Conservation (phyloP, 257 asterid genomes). For the Plantago ovata region DNA sequence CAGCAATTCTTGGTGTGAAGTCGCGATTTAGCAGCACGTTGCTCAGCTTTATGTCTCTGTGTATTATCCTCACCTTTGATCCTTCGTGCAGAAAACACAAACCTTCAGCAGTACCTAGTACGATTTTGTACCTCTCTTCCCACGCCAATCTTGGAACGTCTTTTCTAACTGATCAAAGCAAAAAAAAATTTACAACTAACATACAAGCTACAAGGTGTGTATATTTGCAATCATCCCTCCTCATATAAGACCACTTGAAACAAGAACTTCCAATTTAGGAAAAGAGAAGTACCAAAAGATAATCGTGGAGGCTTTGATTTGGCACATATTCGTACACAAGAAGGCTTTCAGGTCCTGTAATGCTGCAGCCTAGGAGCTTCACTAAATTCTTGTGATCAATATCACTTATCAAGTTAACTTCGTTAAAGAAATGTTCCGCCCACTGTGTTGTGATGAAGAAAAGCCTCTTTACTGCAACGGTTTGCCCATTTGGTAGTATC, state of each 20-base stretch:
- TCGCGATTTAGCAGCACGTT: conserved; percentile 55
- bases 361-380: conserved; percentile 75
- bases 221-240: not conserved
- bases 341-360: conserved; percentile 81
- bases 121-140: conserved; percentile 46
- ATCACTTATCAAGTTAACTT: conserved; percentile 69
- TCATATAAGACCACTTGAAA: not conserved
- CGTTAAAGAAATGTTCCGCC: conserved; percentile 82
- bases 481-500: conserved; percentile 48
- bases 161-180: conserved; percentile 36
- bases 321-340: conserved; percentile 69
- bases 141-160: conserved; percentile 43
- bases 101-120: conserved; percentile 70
- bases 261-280: conserved; percentile 1
- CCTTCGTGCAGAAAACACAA: conserved; percentile 64
- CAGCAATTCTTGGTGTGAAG: conserved; percentile 61
- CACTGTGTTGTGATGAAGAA: conserved; percentile 71
- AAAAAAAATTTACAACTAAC: not conserved
- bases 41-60: conserved; percentile 65
- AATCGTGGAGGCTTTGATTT: conserved; percentile 69
- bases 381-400: conserved; percentile 61
- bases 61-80: conserved; percentile 44
- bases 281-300: conserved; percentile 42
- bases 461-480: conserved; percentile 66
- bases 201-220: not conserved